Percentiles rank a stretch among this genome's conserved stretches.
phyloP scores from a whole-genome alignment of 805 yeast genomes.

The Candida namnaoensis region DNA sequence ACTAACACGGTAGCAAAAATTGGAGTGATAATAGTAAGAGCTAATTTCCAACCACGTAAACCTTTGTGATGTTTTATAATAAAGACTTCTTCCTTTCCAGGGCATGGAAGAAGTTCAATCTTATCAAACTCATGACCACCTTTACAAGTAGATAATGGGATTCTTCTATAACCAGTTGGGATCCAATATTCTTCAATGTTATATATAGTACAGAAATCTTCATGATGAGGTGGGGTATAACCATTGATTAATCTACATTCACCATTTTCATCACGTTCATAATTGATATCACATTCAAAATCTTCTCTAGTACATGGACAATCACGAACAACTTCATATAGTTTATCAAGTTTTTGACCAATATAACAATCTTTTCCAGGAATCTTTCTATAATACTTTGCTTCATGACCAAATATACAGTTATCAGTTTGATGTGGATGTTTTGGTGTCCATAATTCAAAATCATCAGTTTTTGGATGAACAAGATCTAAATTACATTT shows the following conservation, averaged over 20 bases:
- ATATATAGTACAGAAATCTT: slow-evolving; percentile 48
- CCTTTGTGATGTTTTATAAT: slow-evolving; percentile 41
- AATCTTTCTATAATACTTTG: slow-evolving; percentile 48
- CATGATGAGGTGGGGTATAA: slow-evolving; percentile 53
- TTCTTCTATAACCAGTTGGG: slow-evolving; percentile 87
- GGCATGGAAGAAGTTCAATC: slow-evolving; percentile 62
- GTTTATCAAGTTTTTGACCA: slow-evolving; percentile 47
- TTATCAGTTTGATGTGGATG: slow-evolving; percentile 40
- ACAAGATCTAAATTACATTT: slow-evolving; percentile 46
- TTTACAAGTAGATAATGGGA: slow-evolving; percentile 78
- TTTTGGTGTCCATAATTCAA: slow-evolving; percentile 53
- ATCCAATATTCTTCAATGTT: slow-evolving; percentile 64
- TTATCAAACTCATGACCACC: slow-evolving; percentile 73
- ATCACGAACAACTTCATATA: slow-evolving; percentile 46
- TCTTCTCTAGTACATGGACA: slow-evolving; percentile 84
- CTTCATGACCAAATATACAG: slow-evolving; percentile 69
- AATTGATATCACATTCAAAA: slow-evolving; percentile 92
- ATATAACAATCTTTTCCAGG: slow-evolving; percentile 60
- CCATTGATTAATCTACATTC: slow-evolving; percentile 84
- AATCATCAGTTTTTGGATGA: slow-evolving; percentile 42
- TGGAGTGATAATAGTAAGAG: slow-evolving; percentile 50
- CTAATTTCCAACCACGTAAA: slow-evolving; percentile 43
- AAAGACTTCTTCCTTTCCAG: slow-evolving; percentile 72
- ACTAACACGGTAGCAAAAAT: slow-evolving; percentile 37
- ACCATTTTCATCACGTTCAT: slow-evolving; percentile 59